Percentiles rank a stretch among this genome's conserved stretches.
Evolutionary conservation across 257 asterid genomes (phyloP).

Genomic region (Solanum bukasovii): DNA sequence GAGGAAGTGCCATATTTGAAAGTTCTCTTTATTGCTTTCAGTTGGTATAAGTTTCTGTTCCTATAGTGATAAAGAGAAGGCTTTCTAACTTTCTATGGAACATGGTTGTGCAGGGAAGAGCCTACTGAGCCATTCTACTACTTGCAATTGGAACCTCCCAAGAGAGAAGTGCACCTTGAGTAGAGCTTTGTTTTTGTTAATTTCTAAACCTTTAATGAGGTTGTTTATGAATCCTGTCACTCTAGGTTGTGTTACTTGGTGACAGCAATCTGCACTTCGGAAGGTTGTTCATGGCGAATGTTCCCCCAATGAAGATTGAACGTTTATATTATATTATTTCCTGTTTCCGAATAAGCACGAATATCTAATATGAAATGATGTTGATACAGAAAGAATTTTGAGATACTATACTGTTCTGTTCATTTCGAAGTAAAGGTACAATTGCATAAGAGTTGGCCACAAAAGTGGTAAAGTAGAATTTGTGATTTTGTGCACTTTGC

Average conservation of each 20-base stretch:
- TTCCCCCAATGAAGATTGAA: background rate
- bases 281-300: background rate
- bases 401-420: background rate
- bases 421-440: background rate
- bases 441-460: background rate
- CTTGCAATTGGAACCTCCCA: slow-evolving; percentile 85
- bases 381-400: background rate
- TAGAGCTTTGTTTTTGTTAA: background rate
- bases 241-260: background rate
- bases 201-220: background rate
- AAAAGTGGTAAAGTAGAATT: background rate
- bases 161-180: slow-evolving; percentile 51
- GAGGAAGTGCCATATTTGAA: background rate
- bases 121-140: slow-evolving; percentile 81
- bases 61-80: background rate
- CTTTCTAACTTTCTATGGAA: background rate
- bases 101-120: slow-evolving; percentile 68
- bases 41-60: background rate
- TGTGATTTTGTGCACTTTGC: background rate
- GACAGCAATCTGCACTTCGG: background rate
- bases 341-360: background rate
- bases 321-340: background rate
- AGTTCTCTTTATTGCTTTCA: background rate
- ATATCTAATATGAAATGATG: background rate
- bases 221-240: background rate